Percentiles rank a stretch among this genome's conserved stretches.
These are phyloP conservation scores for Colletotrichum costaricense DNA, from an alignment of 2,329 filamentous ascomycete species.

Conservation along the genomic window DNA sequence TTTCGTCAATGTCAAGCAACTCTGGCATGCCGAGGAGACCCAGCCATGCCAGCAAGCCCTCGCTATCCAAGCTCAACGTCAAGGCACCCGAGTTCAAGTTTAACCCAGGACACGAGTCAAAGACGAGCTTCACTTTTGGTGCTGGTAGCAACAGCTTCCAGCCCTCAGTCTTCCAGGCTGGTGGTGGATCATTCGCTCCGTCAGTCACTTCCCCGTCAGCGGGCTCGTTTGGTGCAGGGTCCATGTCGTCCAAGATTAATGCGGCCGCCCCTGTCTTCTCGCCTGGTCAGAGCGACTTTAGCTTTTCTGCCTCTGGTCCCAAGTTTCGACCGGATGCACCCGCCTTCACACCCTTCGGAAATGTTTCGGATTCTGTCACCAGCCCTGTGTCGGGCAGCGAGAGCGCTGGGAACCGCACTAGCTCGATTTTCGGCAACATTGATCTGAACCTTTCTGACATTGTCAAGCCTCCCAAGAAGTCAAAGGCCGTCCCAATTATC, in stretches of 20 bases:
- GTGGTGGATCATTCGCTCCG: conserved; percentile 42
- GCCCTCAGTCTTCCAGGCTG: conserved; percentile 59
- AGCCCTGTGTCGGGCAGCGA: conserved; percentile 60
- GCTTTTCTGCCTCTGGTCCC: conserved; percentile 73
- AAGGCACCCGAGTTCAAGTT: conserved; percentile 91
- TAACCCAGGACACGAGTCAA: conserved; percentile 65
- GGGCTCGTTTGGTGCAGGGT: conserved; percentile 52
- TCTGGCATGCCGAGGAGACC: conserved; percentile 50
- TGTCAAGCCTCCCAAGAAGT: conserved; percentile 75
- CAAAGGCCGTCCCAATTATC: conserved; percentile 87
- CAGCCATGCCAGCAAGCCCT: conserved; percentile 76
- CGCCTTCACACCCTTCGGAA: conserved; percentile 74
- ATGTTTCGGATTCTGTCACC: conserved; percentile 59
- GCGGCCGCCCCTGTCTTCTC: conserved; percentile 78
- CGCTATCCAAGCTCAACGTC: conserved; percentile 85
- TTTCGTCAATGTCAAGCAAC: conserved; percentile 52
- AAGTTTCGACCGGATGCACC: conserved; percentile 83
- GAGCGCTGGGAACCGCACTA: conserved; percentile 50
- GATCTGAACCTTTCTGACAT: conserved; percentile 71
- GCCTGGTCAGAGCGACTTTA: conserved; percentile 73
- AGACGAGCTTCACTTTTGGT: conserved; percentile 63
- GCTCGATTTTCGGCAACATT: conserved; percentile 78
- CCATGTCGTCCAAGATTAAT: conserved; percentile 70
- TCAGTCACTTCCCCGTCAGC: conserved; percentile 48
- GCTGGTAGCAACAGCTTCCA: conserved; percentile 57